Base-by-base conservation (phyloP, 2,329 filamentous ascomycete species). In the Colletotrichum siamense region DNA sequence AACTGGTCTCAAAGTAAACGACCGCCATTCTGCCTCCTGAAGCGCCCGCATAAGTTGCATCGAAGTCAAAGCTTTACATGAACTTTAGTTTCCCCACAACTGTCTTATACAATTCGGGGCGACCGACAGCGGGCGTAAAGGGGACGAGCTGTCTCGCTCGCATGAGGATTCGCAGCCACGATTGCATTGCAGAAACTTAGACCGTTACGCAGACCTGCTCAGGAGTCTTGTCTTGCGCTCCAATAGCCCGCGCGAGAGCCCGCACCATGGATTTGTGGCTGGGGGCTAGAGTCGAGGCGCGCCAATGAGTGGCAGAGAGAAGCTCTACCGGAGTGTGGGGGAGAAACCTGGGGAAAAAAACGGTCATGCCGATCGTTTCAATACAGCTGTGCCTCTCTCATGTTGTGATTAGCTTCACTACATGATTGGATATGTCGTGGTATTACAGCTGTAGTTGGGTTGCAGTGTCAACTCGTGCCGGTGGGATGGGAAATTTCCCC, bases 1-100 rank as follows among this genome's bases (percentile, higher is more conserved):
- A 87, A 79, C 85, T 84, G 73, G 84, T 80, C 80, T 87, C 86
- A 73, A 84, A 87, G 70, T 86, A 87, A 8, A 84, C 71, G 9
- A 75, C 77, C 16, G 63, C 24, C 63, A 66, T 66, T 26, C 34
- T 28, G 63, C 32, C 63, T 52, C 26, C 15, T 36, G 63, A 28
- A 44, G 63, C 32, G 26, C 24, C 24, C 34, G 34, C 63, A 66
- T 65, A 36, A 36, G 62, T 26, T 36, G 26, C 63, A 28, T 66
- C 34, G 26, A 36, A 49, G 62, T 36, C 62, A 66, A 66, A 66
- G 34, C 63, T 66, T 39, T 49, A 66, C 63, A 44, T 66, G 6
- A 44, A 59, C 55, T 59, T 59, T 18, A 59, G 55, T 59, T 39
- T 44, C 63, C 39, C 63, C 63, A 66, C 63, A 66, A 28, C 18